These are phyloP conservation scores for Botrytis tulipae DNA, from an alignment of 2,329 filamentous ascomycete genomes.

Conservation along the genomic window DNA sequence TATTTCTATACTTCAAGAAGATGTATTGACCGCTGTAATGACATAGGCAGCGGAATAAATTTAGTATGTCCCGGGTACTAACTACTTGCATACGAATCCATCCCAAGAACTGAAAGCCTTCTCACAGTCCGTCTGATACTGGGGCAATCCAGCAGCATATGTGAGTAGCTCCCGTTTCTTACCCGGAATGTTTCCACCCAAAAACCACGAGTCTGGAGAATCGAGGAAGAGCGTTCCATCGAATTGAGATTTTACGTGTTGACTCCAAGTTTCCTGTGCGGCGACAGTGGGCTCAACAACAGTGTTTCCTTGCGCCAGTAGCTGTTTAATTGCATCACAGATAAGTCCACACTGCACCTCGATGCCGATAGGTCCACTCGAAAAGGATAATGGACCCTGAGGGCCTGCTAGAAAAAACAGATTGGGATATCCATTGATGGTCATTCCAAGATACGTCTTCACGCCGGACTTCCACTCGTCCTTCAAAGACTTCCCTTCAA, in stretches of 20 bases:
- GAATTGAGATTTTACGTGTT: not conserved
- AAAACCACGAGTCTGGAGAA: not conserved
- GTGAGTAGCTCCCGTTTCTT: not conserved
- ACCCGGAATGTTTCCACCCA: not conserved
- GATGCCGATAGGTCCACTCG: not conserved
- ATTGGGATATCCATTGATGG: not conserved
- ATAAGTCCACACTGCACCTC: not conserved
- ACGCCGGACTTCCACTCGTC: not conserved
- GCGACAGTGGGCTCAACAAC: not conserved
- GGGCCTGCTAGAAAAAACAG: not conserved
- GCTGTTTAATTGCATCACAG: not conserved
- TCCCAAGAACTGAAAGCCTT: not conserved
- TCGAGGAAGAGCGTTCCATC: not conserved
- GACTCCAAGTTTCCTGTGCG: not conserved
- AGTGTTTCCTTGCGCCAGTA: not conserved
- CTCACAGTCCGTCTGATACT: not conserved
- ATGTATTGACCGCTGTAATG: not conserved
- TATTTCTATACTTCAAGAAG: not conserved
- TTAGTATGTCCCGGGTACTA: not conserved
- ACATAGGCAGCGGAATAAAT: not conserved
- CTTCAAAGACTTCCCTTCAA: not conserved
- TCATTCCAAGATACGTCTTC: not conserved
- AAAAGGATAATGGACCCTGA: not conserved
- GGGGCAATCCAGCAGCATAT: not conserved
- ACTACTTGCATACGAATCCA: not conserved